phyloP scores from a whole-genome alignment of 768 basidiomycete genomes.

The Mycena venus region DNA sequence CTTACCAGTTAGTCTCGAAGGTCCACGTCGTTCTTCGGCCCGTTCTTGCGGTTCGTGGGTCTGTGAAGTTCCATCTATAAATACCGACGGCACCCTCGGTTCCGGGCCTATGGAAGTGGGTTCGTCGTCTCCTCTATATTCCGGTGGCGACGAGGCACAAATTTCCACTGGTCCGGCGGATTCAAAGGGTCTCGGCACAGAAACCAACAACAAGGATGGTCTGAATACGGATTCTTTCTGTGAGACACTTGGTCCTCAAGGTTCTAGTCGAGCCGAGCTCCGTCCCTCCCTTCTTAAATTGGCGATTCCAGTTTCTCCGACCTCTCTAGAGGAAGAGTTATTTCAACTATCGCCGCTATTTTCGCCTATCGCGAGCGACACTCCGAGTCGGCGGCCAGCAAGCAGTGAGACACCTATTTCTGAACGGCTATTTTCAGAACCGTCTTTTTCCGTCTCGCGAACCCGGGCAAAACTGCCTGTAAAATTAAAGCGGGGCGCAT shows the following conservation, averaged over 20 bases:
- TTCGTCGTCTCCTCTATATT: neutral
- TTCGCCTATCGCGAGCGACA: slow-evolving; percentile 14
- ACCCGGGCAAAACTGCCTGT: neutral
- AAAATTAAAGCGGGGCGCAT: slow-evolving; percentile 14
- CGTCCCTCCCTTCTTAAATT: slow-evolving; percentile 15
- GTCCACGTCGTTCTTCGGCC: neutral
- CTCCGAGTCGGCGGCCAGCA: neutral
- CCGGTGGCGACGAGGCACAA: neutral
- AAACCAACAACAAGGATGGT: neutral
- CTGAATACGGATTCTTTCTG: neutral
- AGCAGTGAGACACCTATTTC: neutral
- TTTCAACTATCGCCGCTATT: slow-evolving; percentile 29
- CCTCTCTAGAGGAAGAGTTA: slow-evolving; percentile 25
- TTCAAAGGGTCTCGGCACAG: neutral
- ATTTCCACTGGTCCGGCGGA: neutral
- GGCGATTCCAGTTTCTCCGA: slow-evolving; percentile 25
- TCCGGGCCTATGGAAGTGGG: neutral
- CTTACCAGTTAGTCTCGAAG: neutral
- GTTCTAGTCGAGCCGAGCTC: neutral
- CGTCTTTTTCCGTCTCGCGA: slow-evolving; percentile 10
- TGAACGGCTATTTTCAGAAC: slow-evolving; percentile 9
- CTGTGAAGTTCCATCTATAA: neutral
- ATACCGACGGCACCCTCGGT: neutral
- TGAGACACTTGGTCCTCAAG: neutral
- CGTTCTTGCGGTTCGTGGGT: neutral